Conservation (phyloP, 352 stramenopile species). For the Pythium aquatile region DNA sequence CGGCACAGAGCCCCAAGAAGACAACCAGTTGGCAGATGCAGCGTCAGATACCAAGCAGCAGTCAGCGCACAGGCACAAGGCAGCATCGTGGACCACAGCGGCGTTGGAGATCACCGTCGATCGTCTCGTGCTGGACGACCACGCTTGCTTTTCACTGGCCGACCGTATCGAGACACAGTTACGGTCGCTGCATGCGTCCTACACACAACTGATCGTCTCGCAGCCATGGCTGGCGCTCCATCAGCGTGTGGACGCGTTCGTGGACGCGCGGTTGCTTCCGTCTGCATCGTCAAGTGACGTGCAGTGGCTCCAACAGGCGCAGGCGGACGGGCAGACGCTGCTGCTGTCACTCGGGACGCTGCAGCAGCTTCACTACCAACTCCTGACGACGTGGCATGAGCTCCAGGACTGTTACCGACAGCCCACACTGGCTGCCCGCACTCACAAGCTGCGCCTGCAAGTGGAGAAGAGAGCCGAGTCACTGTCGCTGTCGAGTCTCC, state of each 20-base stretch:
- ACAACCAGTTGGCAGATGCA: neutral
- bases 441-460: conserved; percentile 19
- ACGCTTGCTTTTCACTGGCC: conserved; percentile 57
- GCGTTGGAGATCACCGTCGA: conserved; percentile 55
- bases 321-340: conserved; percentile 36
- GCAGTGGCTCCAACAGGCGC: conserved; percentile 24
- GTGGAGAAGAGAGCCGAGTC: conserved; percentile 28
- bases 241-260: conserved; percentile 43
- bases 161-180: conserved; percentile 70
- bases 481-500: conserved; percentile 37
- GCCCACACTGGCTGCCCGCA: neutral
- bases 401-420: conserved; percentile 41
- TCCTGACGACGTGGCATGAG: conserved; percentile 49
- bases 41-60: neutral
- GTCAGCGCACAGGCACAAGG: neutral
- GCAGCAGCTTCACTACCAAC: conserved; percentile 55
- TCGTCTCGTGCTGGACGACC: conserved; percentile 72
- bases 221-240: conserved; percentile 52
- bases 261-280: conserved; percentile 19
- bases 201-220: conserved; percentile 47
- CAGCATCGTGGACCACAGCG: conserved; percentile 6
- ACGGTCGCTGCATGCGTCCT: conserved; percentile 50
- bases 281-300: neutral
- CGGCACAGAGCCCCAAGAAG: neutral
- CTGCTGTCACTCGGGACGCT: conserved; percentile 44